Conservation (phyloP, 2,329 filamentous ascomycete genomes). For the Colletotrichum australisinense region DNA sequence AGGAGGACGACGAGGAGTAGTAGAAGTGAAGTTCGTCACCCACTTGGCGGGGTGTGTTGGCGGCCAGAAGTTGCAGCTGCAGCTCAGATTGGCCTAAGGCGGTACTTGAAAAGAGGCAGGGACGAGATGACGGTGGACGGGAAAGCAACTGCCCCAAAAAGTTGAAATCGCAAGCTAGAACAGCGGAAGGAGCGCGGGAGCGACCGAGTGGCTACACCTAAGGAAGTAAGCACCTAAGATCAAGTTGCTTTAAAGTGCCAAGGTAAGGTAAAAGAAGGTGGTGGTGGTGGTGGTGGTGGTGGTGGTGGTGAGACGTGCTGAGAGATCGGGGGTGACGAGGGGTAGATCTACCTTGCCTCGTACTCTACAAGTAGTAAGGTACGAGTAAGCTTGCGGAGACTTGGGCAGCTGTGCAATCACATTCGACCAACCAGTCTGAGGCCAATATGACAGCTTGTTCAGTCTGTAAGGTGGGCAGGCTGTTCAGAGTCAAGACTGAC, state of each 20-base stretch:
- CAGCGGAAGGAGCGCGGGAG: constrained; percentile 26
- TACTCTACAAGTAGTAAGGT: background rate
- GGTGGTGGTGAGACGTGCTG: background rate
- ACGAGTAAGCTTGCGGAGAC: no score
- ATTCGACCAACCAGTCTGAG: background rate
- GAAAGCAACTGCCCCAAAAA: background rate
- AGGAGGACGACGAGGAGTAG: background rate
- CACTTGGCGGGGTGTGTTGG: background rate
- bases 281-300: background rate
- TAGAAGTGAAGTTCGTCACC: no score
- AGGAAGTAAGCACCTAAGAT: background rate
- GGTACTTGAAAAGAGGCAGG: background rate
- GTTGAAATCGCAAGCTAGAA: background rate
- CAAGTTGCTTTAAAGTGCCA: background rate
- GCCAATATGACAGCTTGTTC: background rate
- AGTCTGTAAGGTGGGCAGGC: no score
- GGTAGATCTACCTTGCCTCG: background rate
- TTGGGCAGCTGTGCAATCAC: background rate
- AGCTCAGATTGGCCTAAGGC: background rate
- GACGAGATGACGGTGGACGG: background rate
- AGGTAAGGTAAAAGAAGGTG: background rate
- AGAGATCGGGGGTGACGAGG: background rate
- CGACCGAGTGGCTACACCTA: background rate
- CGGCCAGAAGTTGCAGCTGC: background rate
- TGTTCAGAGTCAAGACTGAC: background rate